Percentiles rank a stretch among this genome's conserved stretches.
Conservation (phyloP, 768 basidiomycete genomes). For the Auricularia sp. region DNA sequence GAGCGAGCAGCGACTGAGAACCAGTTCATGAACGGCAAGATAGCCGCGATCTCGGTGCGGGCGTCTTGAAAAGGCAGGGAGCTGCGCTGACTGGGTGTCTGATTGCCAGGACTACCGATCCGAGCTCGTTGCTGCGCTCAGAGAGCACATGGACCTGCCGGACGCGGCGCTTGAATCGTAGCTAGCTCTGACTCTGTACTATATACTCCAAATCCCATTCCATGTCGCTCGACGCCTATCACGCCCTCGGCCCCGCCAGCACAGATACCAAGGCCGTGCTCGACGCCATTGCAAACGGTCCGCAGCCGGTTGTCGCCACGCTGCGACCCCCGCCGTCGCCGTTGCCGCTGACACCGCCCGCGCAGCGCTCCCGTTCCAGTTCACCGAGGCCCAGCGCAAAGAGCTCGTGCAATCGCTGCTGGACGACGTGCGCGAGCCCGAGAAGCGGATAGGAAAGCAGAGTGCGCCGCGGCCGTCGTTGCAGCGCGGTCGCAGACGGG, state of each 20-base stretch:
- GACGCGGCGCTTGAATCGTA: too few relatives aligned
- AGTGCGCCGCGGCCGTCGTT: slow-evolving; percentile 30
- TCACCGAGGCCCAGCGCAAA: slow-evolving; percentile 38
- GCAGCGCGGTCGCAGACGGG: slow-evolving; percentile 4
- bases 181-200: neutral
- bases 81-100: neutral
- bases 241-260: slow-evolving; percentile 34
- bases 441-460: slow-evolving; percentile 35
- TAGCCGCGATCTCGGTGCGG: slow-evolving; percentile 61
- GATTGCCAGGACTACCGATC: neutral
- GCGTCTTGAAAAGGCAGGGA: neutral
- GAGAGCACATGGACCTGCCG: neutral
- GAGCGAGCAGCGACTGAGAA: slow-evolving; percentile 83
- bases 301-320: slow-evolving; percentile 6
- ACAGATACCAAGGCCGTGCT: slow-evolving; percentile 37
- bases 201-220: neutral
- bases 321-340: neutral
- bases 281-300: slow-evolving; percentile 42
- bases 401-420: slow-evolving; percentile 50
- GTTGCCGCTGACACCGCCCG: neutral
- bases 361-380: slow-evolving; percentile 37
- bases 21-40: slow-evolving; percentile 86
- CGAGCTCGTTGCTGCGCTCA: neutral
- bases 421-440: slow-evolving; percentile 40
- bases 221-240: slow-evolving; percentile 2